These are phyloP conservation scores for Fagus crenata DNA, from an alignment of 306 rosid genomes.

Conservation along the genomic window DNA sequence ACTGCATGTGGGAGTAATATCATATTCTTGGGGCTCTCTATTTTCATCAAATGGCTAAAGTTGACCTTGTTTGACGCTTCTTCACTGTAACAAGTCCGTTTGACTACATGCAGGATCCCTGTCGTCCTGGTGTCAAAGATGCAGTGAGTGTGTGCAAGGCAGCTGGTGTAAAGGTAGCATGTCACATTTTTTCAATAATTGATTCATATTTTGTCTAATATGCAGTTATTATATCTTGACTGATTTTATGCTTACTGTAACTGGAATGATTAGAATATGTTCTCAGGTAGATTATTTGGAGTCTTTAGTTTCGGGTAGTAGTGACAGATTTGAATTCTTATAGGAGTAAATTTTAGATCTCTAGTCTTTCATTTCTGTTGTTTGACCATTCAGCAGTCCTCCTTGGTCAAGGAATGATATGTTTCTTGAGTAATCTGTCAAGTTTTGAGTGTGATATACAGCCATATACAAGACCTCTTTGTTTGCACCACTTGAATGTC, in stretches of 20 bases:
- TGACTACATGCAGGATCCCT: slow-evolving; percentile 70
- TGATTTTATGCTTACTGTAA: not conserved
- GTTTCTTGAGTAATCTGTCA: no score
- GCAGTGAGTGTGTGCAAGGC: slow-evolving; percentile 72
- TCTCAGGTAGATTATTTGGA: not conserved
- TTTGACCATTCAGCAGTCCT: not conserved
- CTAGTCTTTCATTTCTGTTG: not conserved
- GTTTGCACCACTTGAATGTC: no score
- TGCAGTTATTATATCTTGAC: not conserved
- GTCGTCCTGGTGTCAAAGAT: slow-evolving; percentile 76
- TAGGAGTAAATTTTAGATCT: not conserved
- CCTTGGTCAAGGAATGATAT: not conserved
- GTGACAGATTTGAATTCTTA: not conserved
- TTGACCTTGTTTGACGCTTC: slow-evolving; percentile 2
- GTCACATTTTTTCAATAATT: slow-evolving; percentile 22
- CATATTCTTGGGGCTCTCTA: not conserved
- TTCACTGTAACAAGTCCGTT: slow-evolving; percentile 21
- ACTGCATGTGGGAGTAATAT: not conserved
- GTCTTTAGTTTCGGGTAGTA: not conserved
- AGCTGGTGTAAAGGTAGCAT: slow-evolving; percentile 91
- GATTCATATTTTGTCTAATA: not conserved
- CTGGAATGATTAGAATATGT: not conserved
- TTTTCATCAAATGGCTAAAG: slow-evolving; percentile 4
- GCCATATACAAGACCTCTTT: no score
- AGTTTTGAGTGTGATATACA: no score